Percentiles rank a stretch among this genome's conserved stretches.
These are phyloP conservation scores for Nasturtium officinale DNA, from an alignment of 345 rosid genomes.

Conservation along the genomic window DNA sequence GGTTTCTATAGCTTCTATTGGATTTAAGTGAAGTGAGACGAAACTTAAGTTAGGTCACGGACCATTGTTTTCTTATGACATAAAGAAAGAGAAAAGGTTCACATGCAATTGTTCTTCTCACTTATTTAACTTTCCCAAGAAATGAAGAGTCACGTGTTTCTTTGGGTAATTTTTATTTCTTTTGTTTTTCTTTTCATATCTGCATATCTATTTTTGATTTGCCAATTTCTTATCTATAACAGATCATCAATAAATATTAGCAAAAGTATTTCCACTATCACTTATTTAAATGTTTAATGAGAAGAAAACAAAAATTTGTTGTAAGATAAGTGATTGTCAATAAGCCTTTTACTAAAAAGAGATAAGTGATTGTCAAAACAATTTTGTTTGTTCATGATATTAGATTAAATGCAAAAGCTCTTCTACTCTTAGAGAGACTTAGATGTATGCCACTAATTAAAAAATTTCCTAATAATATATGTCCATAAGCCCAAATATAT, in stretches of 20 bases:
- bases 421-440: background rate
- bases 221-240: background rate
- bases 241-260: background rate
- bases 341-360: too few relatives aligned
- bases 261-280: background rate
- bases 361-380: background rate
- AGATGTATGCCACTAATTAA: background rate
- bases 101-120: conserved; percentile 43
- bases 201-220: background rate
- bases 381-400: background rate
- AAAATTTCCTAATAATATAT: background rate
- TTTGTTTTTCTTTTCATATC: background rate
- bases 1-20: conserved; percentile 44
- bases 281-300: background rate
- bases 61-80: conserved; percentile 38
- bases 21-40: conserved; percentile 36
- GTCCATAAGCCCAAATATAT: background rate
- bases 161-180: background rate
- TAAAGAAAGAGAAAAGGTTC: conserved; percentile 25
- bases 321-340: background rate
- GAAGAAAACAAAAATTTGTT: background rate
- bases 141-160: conserved; percentile 41
- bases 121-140: conserved; percentile 39
- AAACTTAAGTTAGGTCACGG: conserved; percentile 44
- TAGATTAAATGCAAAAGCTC: background rate